Base-by-base conservation (phyloP, 345 rosid species). In the Rhodamnia argentea region DNA sequence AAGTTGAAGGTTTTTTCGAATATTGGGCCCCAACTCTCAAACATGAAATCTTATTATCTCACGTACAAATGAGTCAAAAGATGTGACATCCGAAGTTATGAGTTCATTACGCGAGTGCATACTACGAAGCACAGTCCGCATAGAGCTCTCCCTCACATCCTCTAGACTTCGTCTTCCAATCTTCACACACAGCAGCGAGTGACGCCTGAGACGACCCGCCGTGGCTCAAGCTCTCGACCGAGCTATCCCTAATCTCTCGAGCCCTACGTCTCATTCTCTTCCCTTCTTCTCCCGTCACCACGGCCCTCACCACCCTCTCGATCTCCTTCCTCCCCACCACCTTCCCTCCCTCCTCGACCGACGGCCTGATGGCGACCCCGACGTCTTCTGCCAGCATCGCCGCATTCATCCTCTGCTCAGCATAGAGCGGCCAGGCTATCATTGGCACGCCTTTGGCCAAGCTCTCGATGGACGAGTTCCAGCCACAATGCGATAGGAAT, bases 401-500 rank as follows among this genome's bases (percentile, higher is more conserved):
- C 0, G 93, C 95, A 18, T 90, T 93, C 92, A 87, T 88, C 58
- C 27, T 87, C 84, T 93, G 94, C 85, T 93, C 93, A 3, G 94
- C 93, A 26, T 86, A 91, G 26, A 93, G 83, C 13, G 95, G 94
- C 94, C 94, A 93, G 9, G 91, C 90, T 50, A 93, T 90, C 89
- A 91, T 90, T 4, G 93, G 93, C 57, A 93, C 87, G 56, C 95
- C 93, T 13, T 83, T 75, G 5, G 59, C 44, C 9, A 93, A 54
- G 84, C 93, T 90, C 85, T 93, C 93, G 27, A 92, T 13, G 3
- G 86, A 14, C 1, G 95, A 93, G 88, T 92, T 92, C 93, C 95
- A 92, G 14, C 95, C 95, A 44, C 95, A 90, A 59, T 91, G 95
- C 13, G 94, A 87, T 29, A 93, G 32, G 59, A 93, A 92, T 3